Percentiles rank a stretch among this genome's conserved stretches.
These are phyloP conservation scores for Ceratobasidium sp. DNA, from an alignment of 1,284 basidiomycete species.

Conservation along the genomic window DNA sequence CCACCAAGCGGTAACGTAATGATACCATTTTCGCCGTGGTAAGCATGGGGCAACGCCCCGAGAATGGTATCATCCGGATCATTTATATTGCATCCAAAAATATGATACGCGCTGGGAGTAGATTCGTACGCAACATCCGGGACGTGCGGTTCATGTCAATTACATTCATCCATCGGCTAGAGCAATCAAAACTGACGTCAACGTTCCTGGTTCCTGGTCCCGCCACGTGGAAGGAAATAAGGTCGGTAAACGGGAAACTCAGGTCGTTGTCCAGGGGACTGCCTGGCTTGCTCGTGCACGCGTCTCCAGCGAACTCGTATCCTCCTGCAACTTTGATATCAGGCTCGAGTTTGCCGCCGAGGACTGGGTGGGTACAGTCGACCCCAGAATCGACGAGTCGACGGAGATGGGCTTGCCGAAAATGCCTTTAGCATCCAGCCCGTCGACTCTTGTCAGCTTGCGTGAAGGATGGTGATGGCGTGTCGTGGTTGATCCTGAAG, in stretches of 20 bases:
- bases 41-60: conserved; percentile 49
- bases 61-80: conserved; percentile 43
- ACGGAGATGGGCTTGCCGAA: conserved; percentile 62
- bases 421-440: conserved; percentile 61
- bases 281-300: background rate
- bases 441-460: conserved; percentile 57
- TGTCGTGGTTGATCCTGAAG: too few species aligned
- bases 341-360: conserved; percentile 61
- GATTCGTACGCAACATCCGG: conserved; percentile 44
- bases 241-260: background rate
- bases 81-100: conserved; percentile 40
- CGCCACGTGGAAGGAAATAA: too few species aligned
- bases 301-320: conserved; percentile 62
- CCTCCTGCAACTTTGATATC: conserved; percentile 58
- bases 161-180: conserved; percentile 56
- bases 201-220: too few species aligned
- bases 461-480: too few species aligned
- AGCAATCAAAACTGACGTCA: background rate
- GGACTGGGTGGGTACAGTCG: conserved; percentile 61
- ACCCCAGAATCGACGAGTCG: conserved; percentile 62
- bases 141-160: conserved; percentile 57
- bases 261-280: conserved; percentile 14
- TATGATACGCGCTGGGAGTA: conserved; percentile 33
- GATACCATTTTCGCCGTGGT: conserved; percentile 58
- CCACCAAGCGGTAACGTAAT: conserved; percentile 57